phyloP scores from a whole-genome alignment of 805 yeast genomes.

The Pichia phayaonensis region DNA sequence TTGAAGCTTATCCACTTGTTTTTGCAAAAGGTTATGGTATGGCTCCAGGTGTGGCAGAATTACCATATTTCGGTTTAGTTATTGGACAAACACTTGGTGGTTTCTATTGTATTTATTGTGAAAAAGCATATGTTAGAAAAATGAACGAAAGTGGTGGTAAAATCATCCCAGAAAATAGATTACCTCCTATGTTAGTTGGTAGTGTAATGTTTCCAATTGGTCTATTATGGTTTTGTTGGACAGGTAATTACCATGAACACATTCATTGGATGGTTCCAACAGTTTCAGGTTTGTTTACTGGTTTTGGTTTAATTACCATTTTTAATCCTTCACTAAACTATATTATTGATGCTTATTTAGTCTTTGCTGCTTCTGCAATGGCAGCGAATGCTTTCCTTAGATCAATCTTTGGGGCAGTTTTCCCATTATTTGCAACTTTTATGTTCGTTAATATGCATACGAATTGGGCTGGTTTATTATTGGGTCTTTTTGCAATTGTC shows the following conservation, averaged over 20 bases:
- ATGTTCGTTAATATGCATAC: conserved; percentile 65
- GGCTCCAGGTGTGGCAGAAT: conserved; percentile 56
- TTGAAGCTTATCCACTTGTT: conserved; percentile 71
- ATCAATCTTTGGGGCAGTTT: conserved; percentile 53
- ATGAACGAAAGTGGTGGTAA: conserved; percentile 47
- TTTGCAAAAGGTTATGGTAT: conserved; percentile 56
- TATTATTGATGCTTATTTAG: conserved; percentile 61
- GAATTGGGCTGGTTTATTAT: conserved; percentile 72
- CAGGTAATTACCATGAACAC: conserved; percentile 62
- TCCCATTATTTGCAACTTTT: conserved; percentile 51
- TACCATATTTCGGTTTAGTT: conserved; percentile 74
- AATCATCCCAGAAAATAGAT: conserved; percentile 72
- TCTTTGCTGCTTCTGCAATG: conserved; percentile 71
- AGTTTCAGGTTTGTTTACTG: conserved; percentile 54
- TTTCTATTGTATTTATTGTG: conserved; percentile 42
- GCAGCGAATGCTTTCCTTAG: conserved; percentile 70
- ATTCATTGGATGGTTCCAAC: conserved; percentile 84
- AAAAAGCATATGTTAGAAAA: conserved; percentile 41
- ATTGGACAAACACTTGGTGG: conserved; percentile 63
- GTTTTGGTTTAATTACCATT: conserved; percentile 60
- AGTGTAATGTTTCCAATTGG: conserved; percentile 69
- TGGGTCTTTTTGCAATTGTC: conserved; percentile 52
- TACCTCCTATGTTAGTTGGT: conserved; percentile 70
- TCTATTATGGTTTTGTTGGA: conserved; percentile 81
- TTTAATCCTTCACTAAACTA: conserved; percentile 67